phyloP scores from a whole-genome alignment of 2,329 filamentous ascomycete species.

The Penicillium sclerotiorum region DNA sequence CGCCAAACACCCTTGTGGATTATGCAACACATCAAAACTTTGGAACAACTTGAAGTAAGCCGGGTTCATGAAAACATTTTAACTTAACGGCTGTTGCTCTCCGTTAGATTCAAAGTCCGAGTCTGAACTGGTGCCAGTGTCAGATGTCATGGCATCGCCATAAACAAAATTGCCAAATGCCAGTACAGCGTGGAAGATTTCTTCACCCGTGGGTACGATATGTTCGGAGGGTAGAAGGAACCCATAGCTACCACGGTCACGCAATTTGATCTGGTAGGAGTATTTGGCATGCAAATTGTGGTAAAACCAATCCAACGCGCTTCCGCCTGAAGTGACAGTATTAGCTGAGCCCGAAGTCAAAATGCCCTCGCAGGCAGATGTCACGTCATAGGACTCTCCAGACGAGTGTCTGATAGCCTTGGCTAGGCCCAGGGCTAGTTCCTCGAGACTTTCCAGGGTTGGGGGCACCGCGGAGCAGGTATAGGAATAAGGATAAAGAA shows the following conservation, averaged over 20 bases:
- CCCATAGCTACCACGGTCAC: constrained; percentile 91
- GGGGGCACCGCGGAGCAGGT: constrained; percentile 78
- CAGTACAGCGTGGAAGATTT: constrained; percentile 79
- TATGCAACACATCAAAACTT: constrained; percentile 7
- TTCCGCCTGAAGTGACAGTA: constrained; percentile 77
- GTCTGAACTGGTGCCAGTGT: neutral
- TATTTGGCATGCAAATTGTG: constrained; percentile 80
- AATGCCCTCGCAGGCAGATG: constrained; percentile 84
- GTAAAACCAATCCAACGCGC: constrained; percentile 93
- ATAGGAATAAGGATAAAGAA: constrained; percentile 89
- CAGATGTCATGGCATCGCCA: constrained; percentile 9
- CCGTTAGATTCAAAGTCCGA: neutral
- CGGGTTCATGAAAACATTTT: neutral
- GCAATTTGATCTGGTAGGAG: constrained; percentile 89
- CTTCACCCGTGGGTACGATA: constrained; percentile 86
- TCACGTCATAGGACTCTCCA: constrained; percentile 74
- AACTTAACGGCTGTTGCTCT: constrained; percentile 8
- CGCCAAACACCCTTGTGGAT: constrained; percentile 7
- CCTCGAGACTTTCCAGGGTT: constrained; percentile 86
- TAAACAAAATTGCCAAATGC: constrained; percentile 74
- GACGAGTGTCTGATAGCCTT: constrained; percentile 84
- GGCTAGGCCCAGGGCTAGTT: constrained; percentile 82
- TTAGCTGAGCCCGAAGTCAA: constrained; percentile 45
- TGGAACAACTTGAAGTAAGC: neutral
- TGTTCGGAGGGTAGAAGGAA: constrained; percentile 85